Percentiles rank a stretch among this genome's conserved stretches.
Conservation (phyloP, 192 early-diverging fungal species). For the Entophlyctis luteolus region DNA sequence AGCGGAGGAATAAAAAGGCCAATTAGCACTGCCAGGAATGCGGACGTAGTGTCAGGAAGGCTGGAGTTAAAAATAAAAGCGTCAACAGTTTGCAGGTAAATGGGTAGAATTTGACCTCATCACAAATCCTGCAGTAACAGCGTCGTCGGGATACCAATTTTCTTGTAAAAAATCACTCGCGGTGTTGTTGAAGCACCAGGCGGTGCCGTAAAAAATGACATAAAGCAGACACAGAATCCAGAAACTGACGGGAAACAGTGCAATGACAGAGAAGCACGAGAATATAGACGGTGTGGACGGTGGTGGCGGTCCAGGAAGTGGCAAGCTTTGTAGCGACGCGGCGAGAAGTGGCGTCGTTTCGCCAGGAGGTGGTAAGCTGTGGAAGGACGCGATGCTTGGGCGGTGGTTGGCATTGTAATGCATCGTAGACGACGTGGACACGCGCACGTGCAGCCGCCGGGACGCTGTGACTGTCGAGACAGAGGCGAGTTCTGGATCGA, state of each 20-base stretch:
- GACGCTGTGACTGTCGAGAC: neutral
- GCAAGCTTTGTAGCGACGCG: neutral
- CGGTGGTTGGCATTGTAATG: neutral
- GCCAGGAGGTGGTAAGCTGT: neutral
- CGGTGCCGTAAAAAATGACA: slow-evolving; percentile 53
- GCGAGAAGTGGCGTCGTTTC: slow-evolving; percentile 4
- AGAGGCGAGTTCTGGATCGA: neutral
- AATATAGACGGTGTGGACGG: neutral
- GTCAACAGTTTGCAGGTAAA: neutral
- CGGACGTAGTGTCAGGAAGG: slow-evolving; percentile 61
- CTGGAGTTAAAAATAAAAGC: slow-evolving; percentile 25
- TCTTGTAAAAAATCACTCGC: slow-evolving; percentile 53
- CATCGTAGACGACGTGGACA: neutral
- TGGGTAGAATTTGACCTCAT: slow-evolving; percentile 43
- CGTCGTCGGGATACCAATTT: slow-evolving; percentile 56
- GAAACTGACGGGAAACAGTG: slow-evolving; percentile 43
- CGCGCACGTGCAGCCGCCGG: neutral
- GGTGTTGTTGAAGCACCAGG: slow-evolving; percentile 55
- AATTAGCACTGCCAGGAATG: slow-evolving; percentile 54
- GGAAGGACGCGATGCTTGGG: neutral
- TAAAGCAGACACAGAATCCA: slow-evolving; percentile 54
- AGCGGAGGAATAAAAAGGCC: slow-evolving; percentile 40
- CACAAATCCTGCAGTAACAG: slow-evolving; percentile 45
- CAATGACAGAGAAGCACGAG: slow-evolving; percentile 4
- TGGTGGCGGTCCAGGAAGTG: neutral